Evolutionary conservation across 2,329 filamentous ascomycete genomes (phyloP).

Genomic region (Cryphonectria radicalis): DNA sequence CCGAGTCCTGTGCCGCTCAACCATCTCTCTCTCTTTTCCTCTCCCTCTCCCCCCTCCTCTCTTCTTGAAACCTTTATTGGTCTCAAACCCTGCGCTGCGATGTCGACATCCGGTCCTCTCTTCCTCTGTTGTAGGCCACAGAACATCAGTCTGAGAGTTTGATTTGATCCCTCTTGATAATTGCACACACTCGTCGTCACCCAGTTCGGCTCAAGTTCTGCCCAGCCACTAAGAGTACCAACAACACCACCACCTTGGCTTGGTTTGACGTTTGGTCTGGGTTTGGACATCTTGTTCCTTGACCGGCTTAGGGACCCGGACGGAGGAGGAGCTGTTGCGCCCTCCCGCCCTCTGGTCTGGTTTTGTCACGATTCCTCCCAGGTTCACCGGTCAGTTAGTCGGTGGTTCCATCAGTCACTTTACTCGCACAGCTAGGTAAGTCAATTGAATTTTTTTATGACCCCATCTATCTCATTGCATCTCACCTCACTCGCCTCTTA

Average conservation of each 20-base stretch:
- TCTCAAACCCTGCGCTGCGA: background rate
- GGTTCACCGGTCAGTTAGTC: background rate
- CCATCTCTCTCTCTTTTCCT: background rate
- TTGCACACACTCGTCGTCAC: background rate
- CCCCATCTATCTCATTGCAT: background rate
- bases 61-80: background rate
- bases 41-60: background rate
- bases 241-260: background rate
- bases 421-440: background rate
- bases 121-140: background rate
- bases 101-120: background rate
- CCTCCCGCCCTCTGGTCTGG: background rate
- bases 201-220: background rate
- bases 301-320: too few species aligned
- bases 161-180: background rate
- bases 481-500: background rate
- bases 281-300: background rate
- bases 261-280: background rate
- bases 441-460: background rate
- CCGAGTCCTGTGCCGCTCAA: background rate
- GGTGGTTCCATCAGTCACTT: background rate
- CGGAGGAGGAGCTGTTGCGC: too few species aligned
- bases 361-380: background rate
- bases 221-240: background rate
- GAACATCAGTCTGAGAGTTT: background rate